Evolutionary conservation across 768 basidiomycete genomes (phyloP).

Genomic region (Naematelia aurantialba): DNA sequence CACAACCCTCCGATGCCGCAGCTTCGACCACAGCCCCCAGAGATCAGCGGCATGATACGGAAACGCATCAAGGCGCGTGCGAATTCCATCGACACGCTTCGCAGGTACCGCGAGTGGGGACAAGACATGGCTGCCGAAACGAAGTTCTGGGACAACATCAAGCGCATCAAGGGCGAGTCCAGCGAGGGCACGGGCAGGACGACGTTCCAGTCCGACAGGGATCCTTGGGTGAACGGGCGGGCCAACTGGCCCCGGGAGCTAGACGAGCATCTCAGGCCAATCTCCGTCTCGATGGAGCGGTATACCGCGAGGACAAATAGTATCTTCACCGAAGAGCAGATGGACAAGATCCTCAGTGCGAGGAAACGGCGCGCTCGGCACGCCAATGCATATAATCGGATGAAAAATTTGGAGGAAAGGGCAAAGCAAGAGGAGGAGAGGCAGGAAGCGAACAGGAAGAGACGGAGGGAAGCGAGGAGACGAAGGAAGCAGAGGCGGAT

Average conservation of each 20-base stretch:
- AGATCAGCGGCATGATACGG: slow-evolving; percentile 68
- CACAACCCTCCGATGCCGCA: slow-evolving; percentile 72
- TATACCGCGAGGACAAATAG: neutral
- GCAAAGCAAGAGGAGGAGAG: neutral
- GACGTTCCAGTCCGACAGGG: too few species aligned
- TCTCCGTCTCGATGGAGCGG: neutral
- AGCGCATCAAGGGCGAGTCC: slow-evolving; percentile 1
- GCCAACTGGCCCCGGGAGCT: neutral
- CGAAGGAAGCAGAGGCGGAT: neutral
- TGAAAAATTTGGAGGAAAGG: neutral
- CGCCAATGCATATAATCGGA: neutral
- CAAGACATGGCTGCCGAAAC: slow-evolving; percentile 36
- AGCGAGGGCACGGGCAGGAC: too few species aligned
- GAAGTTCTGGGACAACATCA: slow-evolving; percentile 21
- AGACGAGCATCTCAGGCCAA: neutral
- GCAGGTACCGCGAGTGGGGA: slow-evolving; percentile 13
- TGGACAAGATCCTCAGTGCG: neutral
- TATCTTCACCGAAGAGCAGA: neutral
- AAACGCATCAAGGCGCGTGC: slow-evolving; percentile 54
- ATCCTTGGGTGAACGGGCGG: neutral
- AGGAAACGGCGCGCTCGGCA: neutral
- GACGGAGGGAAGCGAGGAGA: neutral
- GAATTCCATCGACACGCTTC: slow-evolving; percentile 48
- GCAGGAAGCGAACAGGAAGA: neutral
- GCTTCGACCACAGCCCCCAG: slow-evolving; percentile 70